phyloP scores from a whole-genome alignment of 1,139 yeast genomes.

The Pichiaceae sp. region DNA sequence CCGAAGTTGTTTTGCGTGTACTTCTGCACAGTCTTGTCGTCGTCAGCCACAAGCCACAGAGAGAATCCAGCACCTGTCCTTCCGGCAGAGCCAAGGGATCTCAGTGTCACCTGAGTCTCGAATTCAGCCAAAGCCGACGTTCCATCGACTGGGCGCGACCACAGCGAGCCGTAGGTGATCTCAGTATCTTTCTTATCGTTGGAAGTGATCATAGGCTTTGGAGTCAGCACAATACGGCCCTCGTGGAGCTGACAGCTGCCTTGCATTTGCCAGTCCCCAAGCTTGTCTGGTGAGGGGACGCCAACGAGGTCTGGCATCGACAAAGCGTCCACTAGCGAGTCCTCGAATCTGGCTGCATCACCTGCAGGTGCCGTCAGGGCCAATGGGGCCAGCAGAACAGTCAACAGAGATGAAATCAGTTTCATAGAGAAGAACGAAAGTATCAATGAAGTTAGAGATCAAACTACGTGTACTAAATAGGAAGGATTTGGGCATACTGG shows the following conservation, averaged over 20 bases:
- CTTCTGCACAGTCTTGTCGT: slow-evolving; percentile 6
- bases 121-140: slow-evolving; percentile 34
- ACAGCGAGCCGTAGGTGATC: slow-evolving; percentile 35
- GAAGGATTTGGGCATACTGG: too few relatives aligned
- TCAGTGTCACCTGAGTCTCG: slow-evolving; percentile 53
- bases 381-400: neutral
- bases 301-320: slow-evolving; percentile 31
- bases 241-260: slow-evolving; percentile 28
- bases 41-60: slow-evolving; percentile 37
- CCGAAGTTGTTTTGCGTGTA: slow-evolving; percentile 27
- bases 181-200: slow-evolving; percentile 11
- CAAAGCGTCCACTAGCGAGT: slow-evolving; percentile 16
- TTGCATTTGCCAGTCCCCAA: slow-evolving; percentile 25
- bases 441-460: neutral
- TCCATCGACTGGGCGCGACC: slow-evolving; percentile 29
- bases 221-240: slow-evolving; percentile 38
- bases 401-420: neutral
- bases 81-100: slow-evolving; percentile 45
- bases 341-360: neutral
- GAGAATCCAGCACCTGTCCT: slow-evolving; percentile 41
- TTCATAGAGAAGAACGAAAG: too few relatives aligned
- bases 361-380: neutral
- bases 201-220: slow-evolving; percentile 24
- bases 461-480: too few relatives aligned
- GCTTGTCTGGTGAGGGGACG: slow-evolving; percentile 15